Base-by-base conservation (phyloP, 305 asterid species). In the Petunia hybrid region DNA sequence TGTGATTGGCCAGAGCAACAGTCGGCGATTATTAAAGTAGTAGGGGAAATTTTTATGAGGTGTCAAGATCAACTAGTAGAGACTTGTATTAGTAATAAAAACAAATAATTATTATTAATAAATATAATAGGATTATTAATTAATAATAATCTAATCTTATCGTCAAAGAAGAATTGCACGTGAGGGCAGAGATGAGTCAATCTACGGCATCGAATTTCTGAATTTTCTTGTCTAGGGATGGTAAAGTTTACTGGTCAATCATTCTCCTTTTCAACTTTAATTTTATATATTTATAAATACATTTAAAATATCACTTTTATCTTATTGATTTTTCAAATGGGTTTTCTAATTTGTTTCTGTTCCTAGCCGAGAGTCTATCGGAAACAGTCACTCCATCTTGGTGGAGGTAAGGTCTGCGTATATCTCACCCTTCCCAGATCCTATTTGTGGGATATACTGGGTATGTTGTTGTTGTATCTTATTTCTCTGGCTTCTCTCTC, bases 141-240 rank as follows among this genome's bases (percentile, higher is more conserved):
- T 57, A 55, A 5, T 36, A 60, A 42, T 61, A 77, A 77, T 77
- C 60, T 77, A 77, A 77, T 77, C 80, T 48, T 8, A 69, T 73
- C 79, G 70, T 76, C 63, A 41, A 71, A 79, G 64, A 39, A 63
- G 80, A 53, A 59, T 86, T 83, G 85, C 92, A 87, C 93, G 95
- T 89, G 93, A 85, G 92, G 89, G 53, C 78, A 85, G 84, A 71
- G 81, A 81, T 67, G 80, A 68, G 88, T 85, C 89, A 85, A 90
- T 85, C 81, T 77, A 86, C 85, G 67, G 80, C 89, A 86, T 88
- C 89, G 90, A 86, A 71, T 85, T 42, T 79, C 59, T 87, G 86
- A 81, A 51, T 63, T 7, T 69, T 22, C 39, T 81, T 55, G n/a
- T 81, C 63, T 85, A 46, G 81, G 84, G 81, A 77, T 76, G 45